A percentile compares a stretch with the other conserved stretches of the same genome.
phyloP scores from a whole-genome alignment of 306 rosid genomes.

The Canavalia ensiformis region DNA sequence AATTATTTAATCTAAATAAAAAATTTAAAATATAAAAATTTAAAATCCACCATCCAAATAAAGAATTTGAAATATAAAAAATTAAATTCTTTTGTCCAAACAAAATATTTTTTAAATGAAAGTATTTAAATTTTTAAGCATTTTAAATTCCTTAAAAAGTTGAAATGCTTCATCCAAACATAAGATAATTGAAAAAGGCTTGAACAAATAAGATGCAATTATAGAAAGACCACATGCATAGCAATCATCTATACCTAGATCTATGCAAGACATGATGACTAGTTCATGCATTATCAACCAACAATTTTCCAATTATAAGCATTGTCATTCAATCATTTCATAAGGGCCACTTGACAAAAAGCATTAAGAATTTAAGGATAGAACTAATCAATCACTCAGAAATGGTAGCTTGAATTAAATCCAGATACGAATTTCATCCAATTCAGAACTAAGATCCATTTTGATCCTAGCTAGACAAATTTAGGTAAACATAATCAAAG shows the following conservation, averaged over 20 bases:
- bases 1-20: too few relatives aligned
- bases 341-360: background rate
- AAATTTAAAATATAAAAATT: too few relatives aligned
- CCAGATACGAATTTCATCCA: background rate
- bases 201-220: background rate
- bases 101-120: too few relatives aligned
- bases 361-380: background rate
- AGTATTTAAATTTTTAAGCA: too few relatives aligned
- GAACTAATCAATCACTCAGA: background rate
- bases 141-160: too few relatives aligned
- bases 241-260: constrained; percentile 18
- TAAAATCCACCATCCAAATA: too few relatives aligned
- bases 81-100: too few relatives aligned
- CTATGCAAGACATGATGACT: background rate
- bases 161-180: too few relatives aligned
- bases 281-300: constrained; percentile 7
- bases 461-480: constrained; percentile 13
- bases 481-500: constrained; percentile 5
- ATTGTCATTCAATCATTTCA: constrained; percentile 2
- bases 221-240: background rate
- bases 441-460: background rate
- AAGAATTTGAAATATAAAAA: too few relatives aligned
- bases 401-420: background rate
- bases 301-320: background rate
- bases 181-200: background rate